Evolutionary conservation across 257 asterid genomes (phyloP), one percentile per base, ranked within the genome.

Genomic region (Gentiana straminea): DNA sequence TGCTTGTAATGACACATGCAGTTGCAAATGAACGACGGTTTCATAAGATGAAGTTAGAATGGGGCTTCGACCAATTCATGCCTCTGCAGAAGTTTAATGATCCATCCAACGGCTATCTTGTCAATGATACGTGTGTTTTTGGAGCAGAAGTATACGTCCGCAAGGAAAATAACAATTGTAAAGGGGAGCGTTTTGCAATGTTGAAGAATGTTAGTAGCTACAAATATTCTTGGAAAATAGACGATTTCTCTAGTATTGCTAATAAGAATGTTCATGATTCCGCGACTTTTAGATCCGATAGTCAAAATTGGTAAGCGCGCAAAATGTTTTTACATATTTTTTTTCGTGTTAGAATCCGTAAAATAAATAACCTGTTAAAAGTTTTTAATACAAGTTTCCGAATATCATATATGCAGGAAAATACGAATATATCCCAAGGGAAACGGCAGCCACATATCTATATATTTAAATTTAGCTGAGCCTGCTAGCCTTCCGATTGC

Each of bases 101-200:
- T 64, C 58, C 80, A 37, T 54, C 59, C 36, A 78, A 83, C 8
- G 95, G 93, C 8, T 86, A 83, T 68, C 69, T 79, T 51, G 66
- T 71, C 7, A 57, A 83, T 6, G 89, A 83, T 51, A 68, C 61
- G 0, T 78, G 86, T 41, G 72, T 78, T n/a, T 74, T 83, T 60
- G 95, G 86, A 49, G 86, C 84, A 32, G 89, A 83, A 56, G 68
- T 86, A 24, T 83, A 80, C 50, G 67, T 83, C 48, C 48, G 64
- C 64, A 77, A 65, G 56, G 84, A 83, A 60, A 72, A 60, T 36
- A 61, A 50, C 51, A 63, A 49, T 0, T 77, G 69, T 4, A 76
- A 64, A 73, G 89, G 79, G 33, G 93, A 86, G 60, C 50, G 68
- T 49, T 66, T 86, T 51, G 61, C 70, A 11, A 78, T 83, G 94